phyloP scores from a whole-genome alignment of 371 early-diverging fungal species.

The Gilbertella persicaria region DNA sequence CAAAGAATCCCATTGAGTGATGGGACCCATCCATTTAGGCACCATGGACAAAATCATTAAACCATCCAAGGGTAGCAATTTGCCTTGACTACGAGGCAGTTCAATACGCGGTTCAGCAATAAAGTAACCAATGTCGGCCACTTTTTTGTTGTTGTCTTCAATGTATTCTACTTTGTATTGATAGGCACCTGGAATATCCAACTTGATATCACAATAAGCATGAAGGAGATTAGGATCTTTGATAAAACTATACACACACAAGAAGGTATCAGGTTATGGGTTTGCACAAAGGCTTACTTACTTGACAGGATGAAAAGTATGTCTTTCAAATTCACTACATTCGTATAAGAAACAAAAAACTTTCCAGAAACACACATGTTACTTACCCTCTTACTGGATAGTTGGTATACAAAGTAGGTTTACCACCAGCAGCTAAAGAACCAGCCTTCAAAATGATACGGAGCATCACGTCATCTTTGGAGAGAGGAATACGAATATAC shows the following conservation, averaged over 20 bases:
- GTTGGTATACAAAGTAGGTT: slow-evolving; percentile 73
- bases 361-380: slow-evolving; percentile 1
- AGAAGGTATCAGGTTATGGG: no score
- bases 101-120: slow-evolving; percentile 85
- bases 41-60: slow-evolving; percentile 85
- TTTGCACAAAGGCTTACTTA: slow-evolving; percentile 17
- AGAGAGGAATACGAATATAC: slow-evolving; percentile 84
- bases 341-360: slow-evolving; percentile 6
- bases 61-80: slow-evolving; percentile 73
- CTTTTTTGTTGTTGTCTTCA: slow-evolving; percentile 18
- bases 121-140: slow-evolving; percentile 62
- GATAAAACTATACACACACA: slow-evolving; percentile 26
- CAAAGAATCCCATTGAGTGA: slow-evolving; percentile 77
- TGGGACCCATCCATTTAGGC: slow-evolving; percentile 94
- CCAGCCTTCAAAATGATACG: slow-evolving; percentile 85
- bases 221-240: slow-evolving; percentile 49
- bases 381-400: slow-evolving; percentile 76
- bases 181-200: slow-evolving; percentile 78
- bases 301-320: slow-evolving; percentile 42
- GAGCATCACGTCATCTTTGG: slow-evolving; percentile 63
- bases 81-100: slow-evolving; percentile 12
- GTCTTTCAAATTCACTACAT: slow-evolving; percentile 34
- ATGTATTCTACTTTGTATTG: slow-evolving; percentile 84
- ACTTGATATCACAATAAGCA: slow-evolving; percentile 69
- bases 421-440: slow-evolving; percentile 63